These are phyloP conservation scores for Cymbidium sinense DNA, from an alignment of 106 monocot genomes.

Conservation along the genomic window DNA sequence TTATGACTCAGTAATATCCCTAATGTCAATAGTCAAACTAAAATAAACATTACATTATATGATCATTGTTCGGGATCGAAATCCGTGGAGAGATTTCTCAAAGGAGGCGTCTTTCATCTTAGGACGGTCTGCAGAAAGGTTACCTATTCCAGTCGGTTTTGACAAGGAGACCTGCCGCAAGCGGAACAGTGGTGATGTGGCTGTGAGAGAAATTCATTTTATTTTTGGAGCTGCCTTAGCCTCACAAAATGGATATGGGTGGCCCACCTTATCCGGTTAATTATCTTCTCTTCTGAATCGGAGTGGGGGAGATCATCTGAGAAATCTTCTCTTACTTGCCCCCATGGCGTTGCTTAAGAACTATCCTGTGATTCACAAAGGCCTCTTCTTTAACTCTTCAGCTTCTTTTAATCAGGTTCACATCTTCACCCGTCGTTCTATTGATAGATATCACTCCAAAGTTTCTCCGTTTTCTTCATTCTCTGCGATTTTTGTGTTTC, in stretches of 20 bases:
- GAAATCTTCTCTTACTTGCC: background rate
- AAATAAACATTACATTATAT: no score
- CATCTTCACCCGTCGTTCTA: background rate
- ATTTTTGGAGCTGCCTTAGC: background rate
- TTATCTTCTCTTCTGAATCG: background rate
- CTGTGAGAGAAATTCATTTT: no score
- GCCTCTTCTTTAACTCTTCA: conserved; percentile 18
- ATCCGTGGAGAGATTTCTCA: no score
- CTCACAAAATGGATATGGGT: background rate
- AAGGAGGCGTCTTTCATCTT: no score
- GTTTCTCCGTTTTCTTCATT: background rate
- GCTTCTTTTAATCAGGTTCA: conserved; percentile 17
- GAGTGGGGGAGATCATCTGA: background rate
- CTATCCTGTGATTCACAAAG: conserved; percentile 13
- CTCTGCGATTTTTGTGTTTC: background rate
- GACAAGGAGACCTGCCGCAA: no score
- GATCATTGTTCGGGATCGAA: no score
- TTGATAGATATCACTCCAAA: background rate
- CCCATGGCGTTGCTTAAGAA: conserved; percentile 20
- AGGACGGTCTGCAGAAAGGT: no score
- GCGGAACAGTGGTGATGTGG: no score
- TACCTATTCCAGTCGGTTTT: no score
- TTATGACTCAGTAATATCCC: no score
- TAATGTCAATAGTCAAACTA: no score
- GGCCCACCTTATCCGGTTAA: conserved; percentile 7